Evolutionary conservation across 257 asterid species (phyloP), one percentile per base, ranked within the genome.

Genomic region (Echites panduratus): DNA sequence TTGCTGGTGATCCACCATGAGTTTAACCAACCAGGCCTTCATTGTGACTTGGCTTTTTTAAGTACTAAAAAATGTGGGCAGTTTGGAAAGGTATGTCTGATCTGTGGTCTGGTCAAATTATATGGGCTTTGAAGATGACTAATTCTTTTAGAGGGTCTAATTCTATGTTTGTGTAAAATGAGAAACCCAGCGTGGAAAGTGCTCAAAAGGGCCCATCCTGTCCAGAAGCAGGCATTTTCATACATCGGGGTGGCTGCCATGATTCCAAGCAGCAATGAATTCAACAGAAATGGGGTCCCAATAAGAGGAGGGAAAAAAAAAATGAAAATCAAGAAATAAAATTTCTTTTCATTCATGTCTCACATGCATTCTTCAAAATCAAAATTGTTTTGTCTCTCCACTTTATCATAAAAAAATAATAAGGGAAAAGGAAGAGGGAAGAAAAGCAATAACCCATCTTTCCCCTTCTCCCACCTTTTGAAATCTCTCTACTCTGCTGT

Each of bases 361-460:
- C 73, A 53, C 58, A 59, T 49, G 52, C 29, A 59, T 69, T 71
- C 73, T 69, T 50, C 40, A 24, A 56, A 74, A 45, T 49, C 50
- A 53, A 40, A 74, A 79, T 16, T 56, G 64, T 70, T 59, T 70
- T 76, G 63, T 49, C 72, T 66, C 56, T 71, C 73, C 56, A 56
- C 82, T 75, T 78, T 70, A 69, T 69, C 76, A 57, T 35, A 41
- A 41, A 41, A 41, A 1, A 32, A 1, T 32, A 48, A 14, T 12
- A 19, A 49, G 13, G 54, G n/a, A 3, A 78, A 38, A 73, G 67
- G 70, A 53, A 69, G 68, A 20, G 73, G 41, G 73, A 70, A 75
- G 66, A 76, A 81, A 81, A 80, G 82, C 78, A 74, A 77, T 79
- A 71, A 38, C 76, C 76, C 82, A 70, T 69, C 73, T 73, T 85